Evolutionary conservation across 2,329 filamentous ascomycete genomes (phyloP), one percentile per base, ranked within the genome.

Genomic region (Claviceps spartinae): DNA sequence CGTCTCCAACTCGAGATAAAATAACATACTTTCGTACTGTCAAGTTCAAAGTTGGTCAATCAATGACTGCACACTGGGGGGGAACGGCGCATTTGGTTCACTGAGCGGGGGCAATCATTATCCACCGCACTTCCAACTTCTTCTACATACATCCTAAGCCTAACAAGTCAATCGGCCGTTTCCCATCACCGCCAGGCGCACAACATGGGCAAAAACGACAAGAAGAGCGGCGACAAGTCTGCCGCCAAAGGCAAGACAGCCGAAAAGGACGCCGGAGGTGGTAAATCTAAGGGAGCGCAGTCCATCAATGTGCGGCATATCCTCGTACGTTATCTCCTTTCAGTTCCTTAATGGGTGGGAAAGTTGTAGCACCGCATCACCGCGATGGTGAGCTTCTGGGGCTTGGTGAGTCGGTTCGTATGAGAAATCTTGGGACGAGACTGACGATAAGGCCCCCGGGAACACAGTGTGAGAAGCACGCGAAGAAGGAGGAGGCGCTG

Each of bases 241-340:
- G 45, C 30, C 14, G 45, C 6, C 18, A 47, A 47, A 20, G 45
- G n/a, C 34, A 37, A 37, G 44, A 61, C 57, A 18, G 60, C 54
- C 6, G 60, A 61, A 40, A 67, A 65, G 20, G 64, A 65, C 49
- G 62, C 60, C 3, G 62, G 64, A 56, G 59, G 71, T 43, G 65
- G 65, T 50, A 71, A 72, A 56, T 59, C 62, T 20, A 72, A 73
- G 52, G 85, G 79, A 24, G 82, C 81, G 1, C 81, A 83, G 60
- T 74, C 74, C 54, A 85, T 88, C 69, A 86, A 87, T 61, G 83
- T 85, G 50, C 78, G 85, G 42, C 85, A 89, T 65, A 87, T 88
- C 54, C 66, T 86, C 61, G 76, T 77, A 58, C 50, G 66, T 55
- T n/a, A 36, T 9, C 7, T 47, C 4, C 5, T 22, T 9, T 46